Conservation (phyloP, 2,329 filamentous ascomycete species). For the Fonsecaea nubica region DNA sequence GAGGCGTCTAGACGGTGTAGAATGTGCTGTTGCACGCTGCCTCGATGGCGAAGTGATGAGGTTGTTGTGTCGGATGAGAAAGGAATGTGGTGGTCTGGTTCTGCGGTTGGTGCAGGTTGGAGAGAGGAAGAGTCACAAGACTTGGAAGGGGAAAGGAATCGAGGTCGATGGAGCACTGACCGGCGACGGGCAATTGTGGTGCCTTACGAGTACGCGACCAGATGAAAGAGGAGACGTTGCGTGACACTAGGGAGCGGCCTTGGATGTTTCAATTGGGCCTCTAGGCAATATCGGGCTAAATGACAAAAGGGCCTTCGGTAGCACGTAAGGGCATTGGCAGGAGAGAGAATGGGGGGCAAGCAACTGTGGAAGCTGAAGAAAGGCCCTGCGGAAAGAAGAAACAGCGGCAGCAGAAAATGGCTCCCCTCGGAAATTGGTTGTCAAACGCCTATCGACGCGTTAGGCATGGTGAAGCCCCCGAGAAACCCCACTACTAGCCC, state of each 20-base stretch:
- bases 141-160: conserved; percentile 14
- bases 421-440: conserved; percentile 26
- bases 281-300: conserved; percentile 8
- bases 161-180: conserved; percentile 13
- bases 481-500: background rate
- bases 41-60: conserved; percentile 37
- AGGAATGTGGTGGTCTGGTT: conserved; percentile 31
- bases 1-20: conserved; percentile 16
- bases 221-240: background rate
- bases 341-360: background rate
- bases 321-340: background rate
- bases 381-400: background rate
- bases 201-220: background rate
- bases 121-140: conserved; percentile 25
- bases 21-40: conserved; percentile 16
- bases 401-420: conserved; percentile 7
- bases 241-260: conserved; percentile 5
- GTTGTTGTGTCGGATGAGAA: conserved; percentile 16
- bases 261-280: conserved; percentile 19
- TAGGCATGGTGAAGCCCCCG: conserved; percentile 4
- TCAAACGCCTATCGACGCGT: conserved; percentile 17
- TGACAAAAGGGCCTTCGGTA: conserved; percentile 3
- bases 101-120: conserved; percentile 11
- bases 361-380: background rate
- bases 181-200: background rate